Conservation (phyloP, 2,329 filamentous ascomycete species). For the Sphaerulina vaccinii region DNA sequence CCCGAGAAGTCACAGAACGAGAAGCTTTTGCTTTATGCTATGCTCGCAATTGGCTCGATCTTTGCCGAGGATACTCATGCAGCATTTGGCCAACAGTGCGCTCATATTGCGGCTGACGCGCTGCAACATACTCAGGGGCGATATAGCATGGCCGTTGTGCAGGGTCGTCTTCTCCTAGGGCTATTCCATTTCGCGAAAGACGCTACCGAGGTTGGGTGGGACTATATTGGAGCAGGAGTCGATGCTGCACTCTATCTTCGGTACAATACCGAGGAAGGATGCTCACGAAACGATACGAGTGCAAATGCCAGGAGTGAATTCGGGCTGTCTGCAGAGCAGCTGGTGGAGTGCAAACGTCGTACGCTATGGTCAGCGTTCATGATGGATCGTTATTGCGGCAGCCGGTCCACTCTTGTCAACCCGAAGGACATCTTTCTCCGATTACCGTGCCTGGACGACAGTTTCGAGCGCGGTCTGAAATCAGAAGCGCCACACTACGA, state of each 20-base stretch:
- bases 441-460: constrained; percentile 60
- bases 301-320: constrained; percentile 26
- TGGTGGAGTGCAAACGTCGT: constrained; percentile 65
- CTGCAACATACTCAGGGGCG: constrained; percentile 51
- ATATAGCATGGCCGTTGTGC: constrained; percentile 63
- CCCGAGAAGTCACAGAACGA: constrained; percentile 42
- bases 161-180: constrained; percentile 65
- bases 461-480: constrained; percentile 61
- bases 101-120: constrained; percentile 59
- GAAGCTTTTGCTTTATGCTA: constrained; percentile 60
- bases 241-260: constrained; percentile 58
- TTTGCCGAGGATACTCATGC: constrained; percentile 53
- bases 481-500: constrained; percentile 62
- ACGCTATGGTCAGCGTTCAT: constrained; percentile 72
- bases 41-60: constrained; percentile 57
- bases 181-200: constrained; percentile 65
- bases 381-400: constrained; percentile 62
- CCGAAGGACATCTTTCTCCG: constrained; percentile 66
- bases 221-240: constrained; percentile 62
- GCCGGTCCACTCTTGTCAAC: constrained; percentile 56
- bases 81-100: constrained; percentile 47
- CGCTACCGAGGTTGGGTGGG: constrained; percentile 60
- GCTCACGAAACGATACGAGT: constrained; percentile 20
- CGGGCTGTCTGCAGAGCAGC: constrained; percentile 37
- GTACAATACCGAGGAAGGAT: constrained; percentile 58